phyloP scores from a whole-genome alignment of 441 rosid genomes.

The Gossypium trilobum region DNA sequence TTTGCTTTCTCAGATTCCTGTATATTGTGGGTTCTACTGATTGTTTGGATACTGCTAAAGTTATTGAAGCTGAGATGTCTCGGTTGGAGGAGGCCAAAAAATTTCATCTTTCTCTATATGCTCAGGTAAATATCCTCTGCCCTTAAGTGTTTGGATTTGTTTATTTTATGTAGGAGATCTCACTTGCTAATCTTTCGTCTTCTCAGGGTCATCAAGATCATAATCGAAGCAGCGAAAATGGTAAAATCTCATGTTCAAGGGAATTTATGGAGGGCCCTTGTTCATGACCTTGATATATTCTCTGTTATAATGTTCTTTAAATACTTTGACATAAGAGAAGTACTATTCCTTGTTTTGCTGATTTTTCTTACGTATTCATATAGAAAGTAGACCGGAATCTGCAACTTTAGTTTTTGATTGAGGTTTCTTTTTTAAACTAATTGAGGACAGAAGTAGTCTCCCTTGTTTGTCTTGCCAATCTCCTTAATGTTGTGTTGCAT shows the following conservation, averaged over 20 bases:
- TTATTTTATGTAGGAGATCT: not conserved
- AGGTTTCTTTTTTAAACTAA: not conserved
- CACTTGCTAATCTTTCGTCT: not conserved
- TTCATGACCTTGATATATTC: slow-evolving; percentile 1
- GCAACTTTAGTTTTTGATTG: not conserved
- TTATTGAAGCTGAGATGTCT: slow-evolving; percentile 46
- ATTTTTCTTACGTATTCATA: not conserved
- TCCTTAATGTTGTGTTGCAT: not conserved
- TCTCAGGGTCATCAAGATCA: slow-evolving; percentile 1
- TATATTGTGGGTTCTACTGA: slow-evolving; percentile 33
- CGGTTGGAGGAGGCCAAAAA: slow-evolving; percentile 58
- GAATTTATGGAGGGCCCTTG: not conserved
- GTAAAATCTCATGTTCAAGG: slow-evolving; percentile 13
- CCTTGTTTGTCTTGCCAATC: not conserved
- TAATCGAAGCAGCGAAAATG: slow-evolving; percentile 11
- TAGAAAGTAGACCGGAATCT: not conserved
- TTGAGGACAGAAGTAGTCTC: not conserved
- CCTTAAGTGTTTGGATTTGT: not conserved
- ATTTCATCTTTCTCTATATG: slow-evolving; percentile 47
- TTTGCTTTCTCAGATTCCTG: slow-evolving; percentile 34
- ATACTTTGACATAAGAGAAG: not conserved
- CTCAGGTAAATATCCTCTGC: slow-evolving; percentile 29
- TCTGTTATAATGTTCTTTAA: not conserved
- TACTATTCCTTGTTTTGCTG: not conserved
- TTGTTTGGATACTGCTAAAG: slow-evolving; percentile 28